Percentiles rank a stretch among this genome's conserved stretches.
Evolutionary conservation across 768 basidiomycete species (phyloP).

Genomic region (Suillus placidus): DNA sequence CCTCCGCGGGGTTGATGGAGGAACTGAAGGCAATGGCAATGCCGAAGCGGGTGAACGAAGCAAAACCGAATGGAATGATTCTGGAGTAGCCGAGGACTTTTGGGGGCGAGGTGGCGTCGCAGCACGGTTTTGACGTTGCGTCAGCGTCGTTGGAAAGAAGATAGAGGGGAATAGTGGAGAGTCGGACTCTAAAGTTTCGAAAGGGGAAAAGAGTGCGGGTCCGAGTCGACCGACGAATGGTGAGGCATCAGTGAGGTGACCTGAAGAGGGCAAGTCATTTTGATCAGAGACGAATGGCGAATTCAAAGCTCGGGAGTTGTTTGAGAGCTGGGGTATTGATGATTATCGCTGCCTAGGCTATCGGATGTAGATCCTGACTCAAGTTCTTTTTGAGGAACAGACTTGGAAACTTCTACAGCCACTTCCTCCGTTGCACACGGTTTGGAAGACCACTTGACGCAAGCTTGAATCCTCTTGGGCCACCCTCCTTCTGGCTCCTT

Average conservation of each 20-base stretch:
- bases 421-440: slow-evolving; percentile 1
- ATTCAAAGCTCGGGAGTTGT: slow-evolving; percentile 13
- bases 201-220: slow-evolving; percentile 32
- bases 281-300: slow-evolving; percentile 5
- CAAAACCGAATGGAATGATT: slow-evolving; percentile 34
- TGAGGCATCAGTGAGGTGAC: slow-evolving; percentile 14
- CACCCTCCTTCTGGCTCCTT: slow-evolving; percentile 53
- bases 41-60: slow-evolving; percentile 29
- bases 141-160: slow-evolving; percentile 32
- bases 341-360: slow-evolving; percentile 11
- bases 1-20: slow-evolving; percentile 39
- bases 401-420: background rate
- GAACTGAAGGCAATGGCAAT: slow-evolving; percentile 28
- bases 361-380: slow-evolving; percentile 15
- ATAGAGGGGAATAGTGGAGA: too few species aligned
- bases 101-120: slow-evolving; percentile 42
- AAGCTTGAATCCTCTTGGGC: slow-evolving; percentile 49
- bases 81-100: slow-evolving; percentile 35
- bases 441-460: slow-evolving; percentile 27
- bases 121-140: slow-evolving; percentile 23
- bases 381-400: slow-evolving; percentile 19
- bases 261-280: background rate
- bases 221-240: slow-evolving; percentile 30
- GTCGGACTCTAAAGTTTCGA: too few species aligned
- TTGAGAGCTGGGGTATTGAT: slow-evolving; percentile 12